A percentile compares a stretch with the other conserved stretches of the same genome.
These are phyloP conservation scores for Evansstolkia leycettana DNA, from an alignment of 495 filamentous ascomycete species.

Conservation along the genomic window DNA sequence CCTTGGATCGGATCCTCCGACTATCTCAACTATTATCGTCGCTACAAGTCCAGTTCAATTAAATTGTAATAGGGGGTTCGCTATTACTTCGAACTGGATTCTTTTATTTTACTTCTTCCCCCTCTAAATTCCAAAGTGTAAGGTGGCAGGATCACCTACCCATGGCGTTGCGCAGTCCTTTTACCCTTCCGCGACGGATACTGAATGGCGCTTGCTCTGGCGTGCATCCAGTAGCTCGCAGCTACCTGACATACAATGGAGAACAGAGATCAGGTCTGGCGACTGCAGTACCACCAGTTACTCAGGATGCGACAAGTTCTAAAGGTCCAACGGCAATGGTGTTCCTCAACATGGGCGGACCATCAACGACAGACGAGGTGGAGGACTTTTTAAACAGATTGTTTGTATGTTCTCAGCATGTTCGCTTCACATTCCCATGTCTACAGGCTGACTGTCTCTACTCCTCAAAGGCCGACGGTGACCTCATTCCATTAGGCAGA, in stretches of 20 bases:
- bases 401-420: constrained; percentile 60
- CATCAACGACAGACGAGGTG: constrained; percentile 78
- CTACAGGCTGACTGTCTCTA: not conserved
- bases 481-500: constrained; percentile 91
- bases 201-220: constrained; percentile 11
- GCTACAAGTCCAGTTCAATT: too few species aligned
- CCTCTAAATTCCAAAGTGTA: not conserved
- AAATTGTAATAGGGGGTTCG: too few species aligned
- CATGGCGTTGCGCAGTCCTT: constrained; percentile 28
- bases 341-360: constrained; percentile 98
- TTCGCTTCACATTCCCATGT: not conserved
- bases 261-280: constrained; percentile 35
- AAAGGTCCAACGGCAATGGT: constrained; percentile 87
- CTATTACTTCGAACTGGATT: too few species aligned
- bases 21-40: too few species aligned
- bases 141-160: not conserved
- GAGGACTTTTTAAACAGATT: constrained; percentile 83
- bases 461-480: constrained; percentile 61
- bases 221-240: constrained; percentile 12
- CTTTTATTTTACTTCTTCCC: not conserved
- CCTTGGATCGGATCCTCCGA: too few species aligned
- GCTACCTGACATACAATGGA: constrained; percentile 13
- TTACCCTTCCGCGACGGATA: constrained; percentile 20
- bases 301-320: constrained; percentile 49
- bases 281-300: constrained; percentile 61